A percentile compares a stretch with the other conserved stretches of the same genome.
Conservation (phyloP, 169 alveolate genomes). For the Cryptosporidium meleagridis region DNA sequence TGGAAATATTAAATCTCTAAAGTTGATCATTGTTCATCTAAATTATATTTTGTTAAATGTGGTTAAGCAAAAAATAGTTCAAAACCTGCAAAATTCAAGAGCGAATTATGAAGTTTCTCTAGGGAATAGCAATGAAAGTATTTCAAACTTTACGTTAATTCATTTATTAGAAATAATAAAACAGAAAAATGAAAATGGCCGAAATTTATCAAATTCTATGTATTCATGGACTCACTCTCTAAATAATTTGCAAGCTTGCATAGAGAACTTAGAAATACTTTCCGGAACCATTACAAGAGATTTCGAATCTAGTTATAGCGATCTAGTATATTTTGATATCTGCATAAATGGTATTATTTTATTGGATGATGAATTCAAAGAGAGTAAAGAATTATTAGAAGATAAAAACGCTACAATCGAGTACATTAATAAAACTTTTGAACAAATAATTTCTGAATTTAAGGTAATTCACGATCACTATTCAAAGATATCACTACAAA, state of each 20-base stretch:
- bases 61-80: constrained; percentile 32
- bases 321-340: constrained; percentile 8
- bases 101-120: constrained; percentile 44
- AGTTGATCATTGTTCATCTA: constrained; percentile 30
- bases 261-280: constrained; percentile 62
- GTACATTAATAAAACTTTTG: constrained; percentile 20
- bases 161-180: constrained; percentile 35
- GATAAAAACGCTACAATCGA: neutral
- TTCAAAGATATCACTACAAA: constrained; percentile 59
- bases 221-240: constrained; percentile 70
- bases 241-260: constrained; percentile 64
- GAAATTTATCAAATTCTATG: constrained; percentile 20
- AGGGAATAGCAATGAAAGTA: constrained; percentile 57
- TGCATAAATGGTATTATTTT: neutral
- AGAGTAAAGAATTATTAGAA: neutral
- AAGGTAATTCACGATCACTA: constrained; percentile 50
- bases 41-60: constrained; percentile 41
- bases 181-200: constrained; percentile 20
- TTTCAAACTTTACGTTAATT: neutral
- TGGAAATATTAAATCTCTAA: constrained; percentile 34
- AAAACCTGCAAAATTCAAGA: constrained; percentile 49
- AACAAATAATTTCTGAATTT: constrained; percentile 34
- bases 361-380: neutral
- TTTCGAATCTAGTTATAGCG: constrained; percentile 20
- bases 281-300: constrained; percentile 32